These are phyloP conservation scores for Leccinum imitatum DNA, from an alignment of 768 basidiomycete species.

Conservation along the genomic window DNA sequence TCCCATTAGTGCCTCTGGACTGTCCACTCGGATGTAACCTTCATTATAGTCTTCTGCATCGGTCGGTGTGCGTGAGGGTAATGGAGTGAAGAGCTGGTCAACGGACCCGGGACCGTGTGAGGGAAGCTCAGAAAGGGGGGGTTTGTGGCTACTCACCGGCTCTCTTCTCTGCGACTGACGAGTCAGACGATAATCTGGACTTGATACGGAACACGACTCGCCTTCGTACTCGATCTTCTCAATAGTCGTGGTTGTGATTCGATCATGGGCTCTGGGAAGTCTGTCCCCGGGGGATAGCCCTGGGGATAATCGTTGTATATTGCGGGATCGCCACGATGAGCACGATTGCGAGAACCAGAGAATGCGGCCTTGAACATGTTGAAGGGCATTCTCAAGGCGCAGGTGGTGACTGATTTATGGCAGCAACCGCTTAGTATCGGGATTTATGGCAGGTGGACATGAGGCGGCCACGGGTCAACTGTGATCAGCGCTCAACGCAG, in stretches of 20 bases:
- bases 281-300: slow-evolving; percentile 28
- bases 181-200: slow-evolving; percentile 12
- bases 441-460: slow-evolving; percentile 31
- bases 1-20: slow-evolving; percentile 32
- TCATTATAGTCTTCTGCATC: slow-evolving; percentile 34
- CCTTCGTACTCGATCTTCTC: slow-evolving; percentile 31
- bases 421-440: slow-evolving; percentile 12
- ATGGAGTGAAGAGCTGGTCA: slow-evolving; percentile 31
- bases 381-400: slow-evolving; percentile 34
- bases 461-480: slow-evolving; percentile 31
- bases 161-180: slow-evolving; percentile 28
- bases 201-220: slow-evolving; percentile 10
- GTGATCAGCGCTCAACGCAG: slow-evolving; percentile 3
- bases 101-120: slow-evolving; percentile 2
- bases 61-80: slow-evolving; percentile 34
- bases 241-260: slow-evolving; percentile 26
- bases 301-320: slow-evolving; percentile 29
- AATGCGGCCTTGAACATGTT: slow-evolving; percentile 37
- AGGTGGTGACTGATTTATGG: slow-evolving; percentile 18
- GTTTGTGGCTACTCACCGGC: slow-evolving; percentile 24
- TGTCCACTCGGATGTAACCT: slow-evolving; percentile 33
- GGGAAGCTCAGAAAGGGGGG: slow-evolving; percentile 6
- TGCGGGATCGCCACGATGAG: slow-evolving; percentile 25
- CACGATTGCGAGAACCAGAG: slow-evolving; percentile 33
- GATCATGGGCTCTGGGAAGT: slow-evolving; percentile 23